phyloP scores from a whole-genome alignment of 208 protist genomes.

The Trypanosoma mega region DNA sequence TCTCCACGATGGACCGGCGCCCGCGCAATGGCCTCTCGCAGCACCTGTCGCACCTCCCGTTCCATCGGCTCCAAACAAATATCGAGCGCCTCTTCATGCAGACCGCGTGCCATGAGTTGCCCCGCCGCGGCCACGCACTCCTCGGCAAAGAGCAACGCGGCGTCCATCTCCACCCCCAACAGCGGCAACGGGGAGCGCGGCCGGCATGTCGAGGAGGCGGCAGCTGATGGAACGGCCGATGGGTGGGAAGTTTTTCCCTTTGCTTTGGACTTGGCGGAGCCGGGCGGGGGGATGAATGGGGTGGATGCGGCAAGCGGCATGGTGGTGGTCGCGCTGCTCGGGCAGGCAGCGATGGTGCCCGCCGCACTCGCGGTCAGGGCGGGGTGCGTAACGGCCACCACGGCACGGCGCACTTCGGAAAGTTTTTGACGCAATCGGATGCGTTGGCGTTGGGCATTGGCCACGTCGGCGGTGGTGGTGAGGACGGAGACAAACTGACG shows the following conservation, averaged over 20 bases:
- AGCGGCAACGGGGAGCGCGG: not conserved
- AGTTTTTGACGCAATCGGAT: constrained; percentile 14
- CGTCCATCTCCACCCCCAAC: not conserved
- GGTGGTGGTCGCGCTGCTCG: no score
- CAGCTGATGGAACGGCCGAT: not conserved
- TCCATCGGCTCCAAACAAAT: constrained; percentile 32
- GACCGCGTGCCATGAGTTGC: constrained; percentile 25
- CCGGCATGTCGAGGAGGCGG: not conserved
- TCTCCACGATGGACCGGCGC: no score
- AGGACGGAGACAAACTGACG: constrained; percentile 4
- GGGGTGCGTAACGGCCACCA: not conserved
- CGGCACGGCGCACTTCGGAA: constrained; percentile 8
- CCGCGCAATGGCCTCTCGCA: constrained; percentile 13
- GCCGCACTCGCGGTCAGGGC: not conserved
- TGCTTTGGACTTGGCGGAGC: not conserved
- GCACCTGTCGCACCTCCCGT: constrained; percentile 18
- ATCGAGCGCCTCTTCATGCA: constrained; percentile 30
- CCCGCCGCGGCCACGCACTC: constrained; percentile 36
- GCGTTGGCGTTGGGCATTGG: constrained; percentile 15
- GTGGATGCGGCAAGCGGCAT: no score
- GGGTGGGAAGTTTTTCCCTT: not conserved
- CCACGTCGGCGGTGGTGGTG: not conserved
- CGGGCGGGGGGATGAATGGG: not conserved
- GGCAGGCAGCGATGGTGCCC: not conserved
- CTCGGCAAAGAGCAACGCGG: constrained; percentile 23